phyloP scores from a whole-genome alignment of 805 yeast genomes.

The Barnettozyma wickerhamii region DNA sequence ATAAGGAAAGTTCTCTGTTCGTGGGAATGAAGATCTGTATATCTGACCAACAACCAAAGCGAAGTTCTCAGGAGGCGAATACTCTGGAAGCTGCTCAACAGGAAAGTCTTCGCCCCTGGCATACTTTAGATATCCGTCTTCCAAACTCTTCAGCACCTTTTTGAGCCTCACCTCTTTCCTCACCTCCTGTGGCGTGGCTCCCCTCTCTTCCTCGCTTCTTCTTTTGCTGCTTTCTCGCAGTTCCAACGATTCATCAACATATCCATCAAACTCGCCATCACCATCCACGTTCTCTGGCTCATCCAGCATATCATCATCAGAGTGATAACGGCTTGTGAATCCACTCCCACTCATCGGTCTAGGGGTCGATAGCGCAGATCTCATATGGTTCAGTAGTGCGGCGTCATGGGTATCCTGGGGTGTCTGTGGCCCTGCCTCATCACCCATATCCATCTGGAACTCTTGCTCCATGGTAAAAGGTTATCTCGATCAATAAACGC shows the following conservation, averaged over 20 bases:
- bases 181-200: background rate
- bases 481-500: background rate
- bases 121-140: conserved; percentile 5
- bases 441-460: conserved; percentile 12
- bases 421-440: conserved; percentile 1
- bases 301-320: conserved; percentile 20
- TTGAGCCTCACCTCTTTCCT: conserved; percentile 12
- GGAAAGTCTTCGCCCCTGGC: conserved; percentile 11
- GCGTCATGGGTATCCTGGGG: background rate
- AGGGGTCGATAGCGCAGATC: background rate
- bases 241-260: conserved; percentile 1
- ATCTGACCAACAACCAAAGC: conserved; percentile 74
- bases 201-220: background rate
- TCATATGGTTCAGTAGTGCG: background rate
- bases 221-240: background rate
- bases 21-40: conserved; percentile 87
- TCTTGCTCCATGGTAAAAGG: conserved; percentile 9
- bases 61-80: conserved; percentile 83
- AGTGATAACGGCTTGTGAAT: conserved; percentile 7
- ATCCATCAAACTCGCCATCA: conserved; percentile 8
- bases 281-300: conserved; percentile 7
- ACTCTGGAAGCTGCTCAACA: conserved; percentile 22
- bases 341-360: conserved; percentile 1
- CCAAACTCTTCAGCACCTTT: conserved; percentile 17
- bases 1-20: conserved; percentile 75